Evolutionary conservation across 2,329 filamentous ascomycete species (phyloP).

Genomic region (Aureobasidium pullulans): DNA sequence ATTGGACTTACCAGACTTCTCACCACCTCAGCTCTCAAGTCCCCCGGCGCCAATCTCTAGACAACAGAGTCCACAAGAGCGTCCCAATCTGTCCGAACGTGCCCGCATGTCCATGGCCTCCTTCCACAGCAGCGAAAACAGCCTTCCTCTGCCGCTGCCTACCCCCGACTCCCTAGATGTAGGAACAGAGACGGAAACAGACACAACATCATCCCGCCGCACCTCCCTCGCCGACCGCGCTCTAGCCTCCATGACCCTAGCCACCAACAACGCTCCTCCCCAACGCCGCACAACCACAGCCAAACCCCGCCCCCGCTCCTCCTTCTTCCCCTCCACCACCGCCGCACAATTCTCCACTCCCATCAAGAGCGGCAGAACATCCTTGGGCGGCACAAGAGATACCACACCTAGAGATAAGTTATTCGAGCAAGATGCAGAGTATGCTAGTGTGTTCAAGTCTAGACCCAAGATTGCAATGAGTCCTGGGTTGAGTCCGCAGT

Average conservation of each 20-base stretch:
- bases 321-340: constrained; percentile 40
- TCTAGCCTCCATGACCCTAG: constrained; percentile 67
- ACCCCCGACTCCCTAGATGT: constrained; percentile 20
- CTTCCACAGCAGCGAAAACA: constrained; percentile 18
- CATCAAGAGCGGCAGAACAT: constrained; percentile 23
- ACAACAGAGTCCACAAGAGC: constrained; percentile 22
- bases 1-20: neutral
- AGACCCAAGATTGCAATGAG: constrained; percentile 73
- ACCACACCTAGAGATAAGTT: constrained; percentile 59
- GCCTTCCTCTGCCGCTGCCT: constrained; percentile 22
- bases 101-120: constrained; percentile 40
- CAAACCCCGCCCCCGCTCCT: constrained; percentile 21
- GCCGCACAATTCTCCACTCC: constrained; percentile 46
- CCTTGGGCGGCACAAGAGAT: constrained; percentile 11
- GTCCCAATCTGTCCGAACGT: constrained; percentile 39
- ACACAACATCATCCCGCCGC: constrained; percentile 14
- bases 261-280: constrained; percentile 32
- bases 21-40: neutral
- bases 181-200: neutral
- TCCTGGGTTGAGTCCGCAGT: constrained; percentile 36
- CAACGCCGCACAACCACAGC: neutral
- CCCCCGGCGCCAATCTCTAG: neutral
- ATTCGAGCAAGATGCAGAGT: constrained; percentile 64
- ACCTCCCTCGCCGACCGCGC: constrained; percentile 68
- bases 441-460: constrained; percentile 77